Base-by-base conservation (phyloP, 1,284 basidiomycete genomes). In the Cutaneotrichosporon dermatis region DNA sequence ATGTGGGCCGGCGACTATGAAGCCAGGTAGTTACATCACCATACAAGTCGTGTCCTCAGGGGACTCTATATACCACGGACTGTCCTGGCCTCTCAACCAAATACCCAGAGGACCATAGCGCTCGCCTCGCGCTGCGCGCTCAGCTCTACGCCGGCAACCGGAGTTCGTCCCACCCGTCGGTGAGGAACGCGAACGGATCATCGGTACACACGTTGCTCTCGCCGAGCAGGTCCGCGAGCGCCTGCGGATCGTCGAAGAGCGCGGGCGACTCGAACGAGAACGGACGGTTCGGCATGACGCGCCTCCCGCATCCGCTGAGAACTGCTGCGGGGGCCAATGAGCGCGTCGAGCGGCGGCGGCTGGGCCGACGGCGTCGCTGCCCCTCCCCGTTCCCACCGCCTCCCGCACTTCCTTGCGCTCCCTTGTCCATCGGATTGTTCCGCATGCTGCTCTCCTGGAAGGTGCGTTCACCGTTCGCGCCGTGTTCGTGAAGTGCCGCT, bases 131-230 rank as follows among this genome's bases (percentile, higher is more conserved):
- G 25, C 25, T 25, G 25, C 25, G 25, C 25, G 25, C 25, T 25
- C 25, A 25, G 25, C 25, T 25, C 25, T 51, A 51, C 4, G 36
- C 12, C n/a, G 49, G 7, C n/a, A 58, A 15, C 9, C 57, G 51
- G 34, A 60, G 36, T 25, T 51, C 41, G 9, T 64, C 62, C 62
- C 62, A 64, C 7, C 59, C 62, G 37, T 64, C 62, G 9, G 59
- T 59, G 36, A 65, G 51, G 61, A 67, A 67, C 33, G 66, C 66
- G 39, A 67, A 67, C 40, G 66, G 66, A 35, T 67, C 66, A 39
- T 67, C 66, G 10, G 66, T 67, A 3, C 59, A 54, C 1, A 65
- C 58, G 12, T 65, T 53, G 7, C 53, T 56, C 54, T 67, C 66
- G 33, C 66, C 66, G 2, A 67, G 62, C 5, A 67, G 51, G 33